Evolutionary conservation across 2,329 filamentous ascomycete species (phyloP), one percentile per base, ranked within the genome.

Genomic region (Tothia fuscella): DNA sequence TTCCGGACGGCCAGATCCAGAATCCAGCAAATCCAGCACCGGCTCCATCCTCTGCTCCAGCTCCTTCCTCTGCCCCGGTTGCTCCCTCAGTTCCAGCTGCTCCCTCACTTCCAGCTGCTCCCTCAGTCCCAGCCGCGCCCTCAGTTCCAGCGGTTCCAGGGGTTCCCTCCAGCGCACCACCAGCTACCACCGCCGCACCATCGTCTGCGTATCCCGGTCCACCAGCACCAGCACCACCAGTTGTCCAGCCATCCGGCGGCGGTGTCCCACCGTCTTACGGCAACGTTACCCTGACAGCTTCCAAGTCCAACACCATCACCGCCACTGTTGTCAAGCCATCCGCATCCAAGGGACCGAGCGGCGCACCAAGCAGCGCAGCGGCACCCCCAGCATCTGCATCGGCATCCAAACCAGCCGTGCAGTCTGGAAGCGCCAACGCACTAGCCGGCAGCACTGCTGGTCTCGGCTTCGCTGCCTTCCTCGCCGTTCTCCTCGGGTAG

Each of bases 1-100:
- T 44, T 16, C 28, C 28, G 20, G 42, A 44, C 22, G 42, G 42
- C n/a, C 42, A 44, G 24, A 44, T 44, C 28, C 42, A 44, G 36
- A 39, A 38, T 19, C 41, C 41, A 34, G 39, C 13, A 7, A 16
- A n/a, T 4, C 29, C 19, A 14, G 17, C 28, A 21, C 10, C 32
- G 26, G 16, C 40, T 21, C 25, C 21, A 20, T 9, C 35, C 9
- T 6, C 21, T 24, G 12, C 26, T 9, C 16, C 22, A 19, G 5
- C 34, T 10, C 32, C 40, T 7, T 9, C 35, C 16, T 9, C 32
- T 12, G 9, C 32, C 16, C 32, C 32, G 17, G 32, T 17, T 34
- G 9, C 32, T 34, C 32, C 32, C 10, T 9, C 32, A 9, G 10
- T 16, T 12, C 38, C 38, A 21, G 38, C 29, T 13, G 5, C 26